Percentiles rank a stretch among this genome's conserved stretches.
Conservation (phyloP, 2,329 filamentous ascomycete genomes). For the Xylariaceae sp. region DNA sequence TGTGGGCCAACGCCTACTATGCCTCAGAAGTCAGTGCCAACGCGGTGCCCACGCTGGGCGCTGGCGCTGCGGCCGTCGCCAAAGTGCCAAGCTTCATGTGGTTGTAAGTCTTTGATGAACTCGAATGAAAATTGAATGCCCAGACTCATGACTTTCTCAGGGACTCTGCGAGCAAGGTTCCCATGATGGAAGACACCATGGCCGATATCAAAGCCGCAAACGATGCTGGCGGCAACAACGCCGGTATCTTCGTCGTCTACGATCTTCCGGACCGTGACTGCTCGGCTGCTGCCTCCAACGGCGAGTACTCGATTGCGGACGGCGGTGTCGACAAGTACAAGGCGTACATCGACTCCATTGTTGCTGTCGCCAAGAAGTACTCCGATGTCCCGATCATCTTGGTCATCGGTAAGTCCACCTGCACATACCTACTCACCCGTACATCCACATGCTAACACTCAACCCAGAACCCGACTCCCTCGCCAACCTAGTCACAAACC, state of each 20-base stretch:
- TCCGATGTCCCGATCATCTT: conserved; percentile 41
- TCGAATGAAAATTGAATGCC: neutral
- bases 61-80: conserved; percentile 47
- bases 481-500: conserved; percentile 55
- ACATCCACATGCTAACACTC: conserved; percentile 21
- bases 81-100: conserved; percentile 50
- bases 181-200: conserved; percentile 42
- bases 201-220: conserved; percentile 39
- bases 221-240: conserved; percentile 38
- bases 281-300: conserved; percentile 51
- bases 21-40: conserved; percentile 48
- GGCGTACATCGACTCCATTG: conserved; percentile 48
- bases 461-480: conserved; percentile 51
- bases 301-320: conserved; percentile 48
- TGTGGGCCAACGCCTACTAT: conserved; percentile 53
- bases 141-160: conserved; percentile 26
- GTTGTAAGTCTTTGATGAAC: conserved; percentile 34
- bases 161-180: conserved; percentile 46
- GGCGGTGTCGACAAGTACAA: conserved; percentile 51
- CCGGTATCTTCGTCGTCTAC: conserved; percentile 50
- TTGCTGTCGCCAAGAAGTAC: conserved; percentile 38
- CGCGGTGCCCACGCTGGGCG: conserved; percentile 58
- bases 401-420: conserved; percentile 37
- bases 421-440: neutral
- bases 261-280: conserved; percentile 56